Evolutionary conservation across 768 basidiomycete genomes (phyloP).

Genomic region (Rhizopogon rudus): DNA sequence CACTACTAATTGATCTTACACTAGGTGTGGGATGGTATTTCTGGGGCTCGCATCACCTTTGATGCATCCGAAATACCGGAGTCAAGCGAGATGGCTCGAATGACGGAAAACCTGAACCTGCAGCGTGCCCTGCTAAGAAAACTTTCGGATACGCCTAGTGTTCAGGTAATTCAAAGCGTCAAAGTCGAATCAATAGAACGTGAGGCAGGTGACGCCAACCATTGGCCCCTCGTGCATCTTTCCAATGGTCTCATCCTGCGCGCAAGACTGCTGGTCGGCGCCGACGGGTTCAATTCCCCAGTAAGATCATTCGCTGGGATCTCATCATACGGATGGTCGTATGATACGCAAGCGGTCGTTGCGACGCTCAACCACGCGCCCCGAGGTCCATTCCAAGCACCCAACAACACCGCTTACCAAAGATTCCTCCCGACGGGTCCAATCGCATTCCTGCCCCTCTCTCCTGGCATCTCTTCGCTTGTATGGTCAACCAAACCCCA

Average conservation of each 20-base stretch:
- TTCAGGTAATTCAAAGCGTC: conserved; percentile 66
- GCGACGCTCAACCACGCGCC: conserved; percentile 79
- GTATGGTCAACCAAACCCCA: conserved; percentile 90
- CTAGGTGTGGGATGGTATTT: conserved; percentile 91
- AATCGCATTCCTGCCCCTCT: conserved; percentile 90
- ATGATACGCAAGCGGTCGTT: conserved; percentile 86
- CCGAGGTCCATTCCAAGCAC: conserved; percentile 52
- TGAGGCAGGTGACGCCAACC: conserved; percentile 37
- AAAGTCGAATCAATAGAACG: conserved; percentile 68
- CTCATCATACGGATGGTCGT: conserved; percentile 86
- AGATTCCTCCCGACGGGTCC: conserved; percentile 94
- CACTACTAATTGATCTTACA: background rate
- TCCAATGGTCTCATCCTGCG: conserved; percentile 62
- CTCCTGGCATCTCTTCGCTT: conserved; percentile 71
- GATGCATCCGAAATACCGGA: conserved; percentile 42
- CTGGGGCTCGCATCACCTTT: conserved; percentile 75
- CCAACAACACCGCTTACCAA: conserved; percentile 85
- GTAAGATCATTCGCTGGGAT: conserved; percentile 86
- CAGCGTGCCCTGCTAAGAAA: conserved; percentile 77
- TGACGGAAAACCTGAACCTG: conserved; percentile 92
- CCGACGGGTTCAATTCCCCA: conserved; percentile 93
- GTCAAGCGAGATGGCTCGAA: conserved; percentile 60
- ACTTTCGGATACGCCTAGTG: conserved; percentile 43
- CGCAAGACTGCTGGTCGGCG: conserved; percentile 81
- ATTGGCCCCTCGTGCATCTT: conserved; percentile 79